Conservation (phyloP, 2,329 filamentous ascomycete genomes). For the Cordyceps militaris region DNA sequence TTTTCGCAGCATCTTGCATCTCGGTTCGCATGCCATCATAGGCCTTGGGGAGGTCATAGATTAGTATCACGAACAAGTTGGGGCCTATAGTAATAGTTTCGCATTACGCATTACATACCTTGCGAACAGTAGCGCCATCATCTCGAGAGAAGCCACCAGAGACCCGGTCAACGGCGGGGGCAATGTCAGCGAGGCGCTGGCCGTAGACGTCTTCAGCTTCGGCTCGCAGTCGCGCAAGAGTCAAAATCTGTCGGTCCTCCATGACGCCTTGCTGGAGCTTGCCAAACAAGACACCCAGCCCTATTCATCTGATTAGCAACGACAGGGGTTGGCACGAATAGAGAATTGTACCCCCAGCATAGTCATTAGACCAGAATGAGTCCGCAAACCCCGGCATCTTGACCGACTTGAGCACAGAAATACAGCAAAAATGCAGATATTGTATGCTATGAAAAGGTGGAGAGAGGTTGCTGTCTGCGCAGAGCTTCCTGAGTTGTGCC, state of each 20-base stretch:
- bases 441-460: not conserved
- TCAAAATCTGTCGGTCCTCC: constrained; percentile 91
- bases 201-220: constrained; percentile 92
- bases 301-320: constrained; percentile 30
- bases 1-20: constrained; percentile 85
- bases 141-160: constrained; percentile 79
- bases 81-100: not conserved
- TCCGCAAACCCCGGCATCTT: constrained; percentile 85
- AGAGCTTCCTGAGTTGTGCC: not conserved
- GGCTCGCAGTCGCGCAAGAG: constrained; percentile 85
- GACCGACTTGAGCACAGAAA: constrained; percentile 16
- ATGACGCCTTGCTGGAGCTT: constrained; percentile 95
- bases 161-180: constrained; percentile 73
- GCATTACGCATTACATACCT: constrained; percentile 51
- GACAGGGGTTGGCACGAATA: not conserved
- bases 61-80: constrained; percentile 13
- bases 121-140: constrained; percentile 91
- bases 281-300: constrained; percentile 86
- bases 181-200: constrained; percentile 71
- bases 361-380: constrained; percentile 97
- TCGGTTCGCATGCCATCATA: constrained; percentile 89
- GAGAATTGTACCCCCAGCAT: constrained; percentile 68
- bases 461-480: not conserved
- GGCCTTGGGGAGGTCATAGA: constrained; percentile 47
- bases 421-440: not conserved